phyloP scores from a whole-genome alignment of 192 early-diverging fungal genomes.

The Dimargaris xerosporica region DNA sequence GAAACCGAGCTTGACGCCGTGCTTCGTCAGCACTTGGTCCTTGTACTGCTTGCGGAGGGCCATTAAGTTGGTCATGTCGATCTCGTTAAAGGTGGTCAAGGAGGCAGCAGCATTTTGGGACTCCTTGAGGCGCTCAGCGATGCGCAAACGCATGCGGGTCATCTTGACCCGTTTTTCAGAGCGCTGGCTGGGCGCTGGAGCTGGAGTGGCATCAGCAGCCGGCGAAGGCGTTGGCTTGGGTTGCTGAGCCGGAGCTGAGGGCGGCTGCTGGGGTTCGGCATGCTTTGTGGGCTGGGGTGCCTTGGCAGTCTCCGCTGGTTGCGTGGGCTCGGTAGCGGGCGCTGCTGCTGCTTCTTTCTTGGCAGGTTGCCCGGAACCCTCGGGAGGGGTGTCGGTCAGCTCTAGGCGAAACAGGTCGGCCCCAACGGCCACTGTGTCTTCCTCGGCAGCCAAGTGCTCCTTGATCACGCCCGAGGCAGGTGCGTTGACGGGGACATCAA shows the following conservation, averaged over 20 bases:
- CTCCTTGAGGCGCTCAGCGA: conserved; percentile 89
- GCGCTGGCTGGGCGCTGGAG: conserved; percentile 28
- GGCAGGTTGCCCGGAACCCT: conserved; percentile 27
- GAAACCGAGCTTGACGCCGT: conserved; percentile 94
- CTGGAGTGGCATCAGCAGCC: conserved; percentile 18
- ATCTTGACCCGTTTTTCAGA: conserved; percentile 60
- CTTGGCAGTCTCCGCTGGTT: conserved; percentile 12
- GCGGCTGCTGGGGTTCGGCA: conserved; percentile 19
- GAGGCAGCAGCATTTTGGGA: conserved; percentile 93
- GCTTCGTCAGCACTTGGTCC: conserved; percentile 83
- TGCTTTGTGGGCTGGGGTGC: conserved; percentile 4
- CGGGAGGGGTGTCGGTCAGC: conserved; percentile 26
- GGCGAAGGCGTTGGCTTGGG: conserved; percentile 17
- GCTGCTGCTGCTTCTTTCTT: conserved; percentile 17
- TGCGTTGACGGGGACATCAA: conserved; percentile 96
- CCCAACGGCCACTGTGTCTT: conserved; percentile 79
- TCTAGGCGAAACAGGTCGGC: conserved; percentile 91
- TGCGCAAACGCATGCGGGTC: conserved; percentile 93
- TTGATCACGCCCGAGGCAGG: conserved; percentile 80
- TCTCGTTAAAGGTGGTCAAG: conserved; percentile 98
- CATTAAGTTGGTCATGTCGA: conserved; percentile 95
- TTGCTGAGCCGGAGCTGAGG: conserved; percentile 18
- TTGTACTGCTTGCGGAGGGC: conserved; percentile 86
- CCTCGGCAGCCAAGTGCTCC: conserved; percentile 67
- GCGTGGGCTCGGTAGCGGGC: conserved; percentile 18